Base-by-base conservation (phyloP, 2,329 filamentous ascomycete genomes). In the Fusarium sp. region DNA sequence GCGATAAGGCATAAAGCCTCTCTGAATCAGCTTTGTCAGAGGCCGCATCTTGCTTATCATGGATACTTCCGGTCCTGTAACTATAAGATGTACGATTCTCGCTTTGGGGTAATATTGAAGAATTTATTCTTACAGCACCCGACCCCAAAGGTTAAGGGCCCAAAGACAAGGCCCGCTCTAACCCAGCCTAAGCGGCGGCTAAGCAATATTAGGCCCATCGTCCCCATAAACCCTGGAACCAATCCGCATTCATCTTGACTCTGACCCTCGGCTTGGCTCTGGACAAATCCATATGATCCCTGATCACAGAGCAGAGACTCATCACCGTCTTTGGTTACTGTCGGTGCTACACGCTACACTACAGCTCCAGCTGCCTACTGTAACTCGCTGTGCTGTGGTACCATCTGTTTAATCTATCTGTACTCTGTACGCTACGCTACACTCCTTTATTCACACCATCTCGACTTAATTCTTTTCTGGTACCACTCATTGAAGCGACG, bases 201-300 rank as follows among this genome's bases (percentile, higher is more conserved):
- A 68, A 60, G 60, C 65, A 68, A 68, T 61, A 68, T 65, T 62
- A 43, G 64, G 43, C 28, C 65, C 50, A 61, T 56, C 50, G 45
- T 62, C 65, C 65, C 65, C 65, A 48, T 68, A 62, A 61, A 39
- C 60, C 50, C 56, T 48, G 37, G 46, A 54, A 48, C 65, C 65
- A 68, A 68, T 68, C 65, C 65, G 65, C 65, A 56, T 68, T 53
- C 61, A 55, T 62, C 54, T 46, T 65, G 60, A 40, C 26, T 30
- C 35, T 54, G 58, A 60, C 58, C 51, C 64, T 62, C 48, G 57
- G 56, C 50, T 64, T 58, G 58, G 39, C 37, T 67, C 44, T 32
- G 53, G 28, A 52, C 56, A 57, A 63, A 33, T 39, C 50, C 40
- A 15, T 17, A n/a, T 53, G 50, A 28, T 63, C 65, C 62, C 56